phyloP scores from a whole-genome alignment of 192 early-diverging fungal species.

The Fimicolochytrium jonesii region DNA sequence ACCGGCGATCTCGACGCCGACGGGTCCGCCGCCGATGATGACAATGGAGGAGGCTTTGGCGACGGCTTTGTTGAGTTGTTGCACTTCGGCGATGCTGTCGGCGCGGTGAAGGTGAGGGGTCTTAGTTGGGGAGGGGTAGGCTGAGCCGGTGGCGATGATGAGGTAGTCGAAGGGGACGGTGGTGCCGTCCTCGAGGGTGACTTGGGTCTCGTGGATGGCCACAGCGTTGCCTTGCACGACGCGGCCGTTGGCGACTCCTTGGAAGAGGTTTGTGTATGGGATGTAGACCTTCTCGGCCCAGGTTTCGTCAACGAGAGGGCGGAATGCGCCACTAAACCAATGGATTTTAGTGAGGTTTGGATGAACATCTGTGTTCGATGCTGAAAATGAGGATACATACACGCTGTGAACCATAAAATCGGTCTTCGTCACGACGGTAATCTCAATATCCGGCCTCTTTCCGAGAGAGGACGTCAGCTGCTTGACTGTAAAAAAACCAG shows the following conservation, averaged over 20 bases:
- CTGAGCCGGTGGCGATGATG: constrained; percentile 60
- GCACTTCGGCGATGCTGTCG: constrained; percentile 31
- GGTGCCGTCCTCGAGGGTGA: constrained; percentile 46
- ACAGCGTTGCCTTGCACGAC: constrained; percentile 49
- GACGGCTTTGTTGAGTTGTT: constrained; percentile 36
- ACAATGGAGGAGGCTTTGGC: constrained; percentile 45
- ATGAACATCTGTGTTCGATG: neutral
- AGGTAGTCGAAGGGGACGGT: constrained; percentile 61
- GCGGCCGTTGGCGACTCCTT: constrained; percentile 12
- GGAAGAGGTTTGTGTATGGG: constrained; percentile 37
- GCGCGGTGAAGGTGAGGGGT: constrained; percentile 19
- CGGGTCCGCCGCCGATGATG: constrained; percentile 70
- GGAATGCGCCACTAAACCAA: constrained; percentile 15
- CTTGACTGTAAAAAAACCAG: too few relatives aligned
- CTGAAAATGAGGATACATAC: neutral
- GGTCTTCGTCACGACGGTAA: neutral
- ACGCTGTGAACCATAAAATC: neutral
- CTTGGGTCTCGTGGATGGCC: constrained; percentile 32
- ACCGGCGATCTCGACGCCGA: constrained; percentile 73
- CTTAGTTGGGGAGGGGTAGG: constrained; percentile 50
- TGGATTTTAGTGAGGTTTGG: neutral
- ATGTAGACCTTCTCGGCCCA: constrained; percentile 30
- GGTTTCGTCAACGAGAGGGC: constrained; percentile 26
- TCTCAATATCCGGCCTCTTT: too few relatives aligned
- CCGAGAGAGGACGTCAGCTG: too few relatives aligned